Conservation (phyloP, 345 rosid species). For the Bruguiera gymnorhiza region DNA sequence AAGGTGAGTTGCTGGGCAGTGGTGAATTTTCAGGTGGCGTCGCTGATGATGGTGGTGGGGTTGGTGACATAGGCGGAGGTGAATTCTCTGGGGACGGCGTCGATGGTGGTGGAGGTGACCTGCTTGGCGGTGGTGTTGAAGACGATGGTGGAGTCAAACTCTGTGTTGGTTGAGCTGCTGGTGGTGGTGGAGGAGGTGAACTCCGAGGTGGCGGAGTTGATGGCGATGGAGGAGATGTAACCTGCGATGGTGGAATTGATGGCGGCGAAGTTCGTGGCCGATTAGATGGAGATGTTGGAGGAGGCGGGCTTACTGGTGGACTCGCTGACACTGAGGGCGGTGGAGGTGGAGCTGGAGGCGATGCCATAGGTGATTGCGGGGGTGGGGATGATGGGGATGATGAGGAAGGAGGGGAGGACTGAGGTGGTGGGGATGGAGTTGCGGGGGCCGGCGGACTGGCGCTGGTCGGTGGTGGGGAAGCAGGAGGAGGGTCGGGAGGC, state of each 20-base stretch:
- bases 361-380: slow-evolving; percentile 3
- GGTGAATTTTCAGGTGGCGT: slow-evolving; percentile 22
- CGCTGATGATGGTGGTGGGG: slow-evolving; percentile 27
- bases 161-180: slow-evolving; percentile 17
- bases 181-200: slow-evolving; percentile 31
- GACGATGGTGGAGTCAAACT: slow-evolving; percentile 32
- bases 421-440: slow-evolving; percentile 30
- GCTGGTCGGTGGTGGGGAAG: slow-evolving; percentile 21
- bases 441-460: slow-evolving; percentile 41
- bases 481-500: slow-evolving; percentile 15
- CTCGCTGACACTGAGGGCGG: slow-evolving; percentile 17
- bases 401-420: slow-evolving; percentile 26
- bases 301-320: slow-evolving; percentile 7
- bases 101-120: slow-evolving; percentile 18
- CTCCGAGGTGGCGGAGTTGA: slow-evolving; percentile 14
- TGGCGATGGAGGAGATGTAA: background rate
- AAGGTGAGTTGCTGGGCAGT: slow-evolving; percentile 16
- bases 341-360: slow-evolving; percentile 25
- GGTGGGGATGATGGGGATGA: slow-evolving; percentile 23
- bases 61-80: slow-evolving; percentile 22
- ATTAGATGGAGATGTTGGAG: slow-evolving; percentile 19
- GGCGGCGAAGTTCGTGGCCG: slow-evolving; percentile 18
- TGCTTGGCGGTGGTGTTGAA: slow-evolving; percentile 22
- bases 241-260: slow-evolving; percentile 20
- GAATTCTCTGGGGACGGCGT: background rate